Conservation (phyloP, 306 rosid species). For the Comarum palustre region DNA sequence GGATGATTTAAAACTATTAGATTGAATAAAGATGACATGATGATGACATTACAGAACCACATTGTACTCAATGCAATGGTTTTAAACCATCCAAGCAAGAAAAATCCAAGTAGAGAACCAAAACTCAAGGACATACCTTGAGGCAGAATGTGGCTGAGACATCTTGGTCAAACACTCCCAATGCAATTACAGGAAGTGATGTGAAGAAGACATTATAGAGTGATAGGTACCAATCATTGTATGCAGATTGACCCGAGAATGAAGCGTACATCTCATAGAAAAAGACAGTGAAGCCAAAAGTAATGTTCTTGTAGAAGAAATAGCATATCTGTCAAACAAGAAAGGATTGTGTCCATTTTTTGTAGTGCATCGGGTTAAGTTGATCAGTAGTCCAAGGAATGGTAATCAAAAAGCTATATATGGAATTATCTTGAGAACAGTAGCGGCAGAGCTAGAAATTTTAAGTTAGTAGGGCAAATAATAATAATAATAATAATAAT, state of each 20-base stretch:
- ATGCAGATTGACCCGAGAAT: constrained; percentile 83
- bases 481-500: no score
- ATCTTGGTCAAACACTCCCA: constrained; percentile 95
- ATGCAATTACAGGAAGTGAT: constrained; percentile 93
- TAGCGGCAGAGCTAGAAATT: no score
- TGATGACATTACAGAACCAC: no score
- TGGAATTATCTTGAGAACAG: constrained; percentile 2
- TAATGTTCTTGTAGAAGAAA: constrained; percentile 94
- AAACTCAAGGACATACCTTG: constrained; percentile 52
- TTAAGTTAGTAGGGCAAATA: no score
- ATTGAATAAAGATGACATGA: no score
- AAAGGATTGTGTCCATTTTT: constrained; percentile 29
- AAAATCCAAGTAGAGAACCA: no score
- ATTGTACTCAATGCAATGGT: no score
- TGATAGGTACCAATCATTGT: constrained; percentile 89
- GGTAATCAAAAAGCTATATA: neutral
- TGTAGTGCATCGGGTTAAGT: neutral
- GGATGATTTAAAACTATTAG: no score
- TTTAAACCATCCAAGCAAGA: no score
- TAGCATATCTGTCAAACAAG: constrained; percentile 70
- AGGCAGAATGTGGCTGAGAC: constrained; percentile 71
- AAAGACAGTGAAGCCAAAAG: constrained; percentile 85
- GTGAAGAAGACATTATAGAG: constrained; percentile 90
- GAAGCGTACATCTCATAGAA: constrained; percentile 74
- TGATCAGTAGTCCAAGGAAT: neutral